phyloP scores from a whole-genome alignment of 1,284 basidiomycete species.

The Sanghuangporus sanghuang region DNA sequence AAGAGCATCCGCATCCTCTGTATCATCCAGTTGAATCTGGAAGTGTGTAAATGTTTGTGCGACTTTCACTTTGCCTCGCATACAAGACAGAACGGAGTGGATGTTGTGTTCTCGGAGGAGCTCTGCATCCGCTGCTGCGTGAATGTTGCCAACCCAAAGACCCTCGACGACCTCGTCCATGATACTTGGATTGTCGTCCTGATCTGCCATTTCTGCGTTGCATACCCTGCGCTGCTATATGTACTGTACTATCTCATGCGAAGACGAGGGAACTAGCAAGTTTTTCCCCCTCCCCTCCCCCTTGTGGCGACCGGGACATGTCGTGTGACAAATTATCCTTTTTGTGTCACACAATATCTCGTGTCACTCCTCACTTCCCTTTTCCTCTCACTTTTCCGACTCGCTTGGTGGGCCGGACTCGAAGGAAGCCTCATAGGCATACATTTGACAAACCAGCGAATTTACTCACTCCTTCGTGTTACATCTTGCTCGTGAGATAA shows the following conservation, averaged over 20 bases:
- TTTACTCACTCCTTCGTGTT: too few relatives aligned
- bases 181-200: constrained; percentile 18
- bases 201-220: not conserved
- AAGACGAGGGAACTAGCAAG: too few relatives aligned
- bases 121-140: constrained; percentile 48
- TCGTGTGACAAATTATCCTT: too few relatives aligned
- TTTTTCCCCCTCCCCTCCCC: too few relatives aligned
- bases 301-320: too few relatives aligned
- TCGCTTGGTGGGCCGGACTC: too few relatives aligned
- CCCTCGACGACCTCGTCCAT: constrained; percentile 61
- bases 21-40: constrained; percentile 71
- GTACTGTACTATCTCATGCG: not conserved
- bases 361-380: too few relatives aligned
- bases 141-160: constrained; percentile 62
- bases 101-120: constrained; percentile 57
- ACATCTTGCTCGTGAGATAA: too few relatives aligned
- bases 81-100: constrained; percentile 63
- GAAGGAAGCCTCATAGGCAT: too few relatives aligned
- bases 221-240: not conserved
- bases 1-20: constrained; percentile 67
- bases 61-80: constrained; percentile 63
- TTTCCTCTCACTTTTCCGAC: too few relatives aligned
- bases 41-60: constrained; percentile 67
- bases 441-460: too few relatives aligned
- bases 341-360: too few relatives aligned